Conservation (phyloP, 2,329 filamentous ascomycete genomes). For the Sporothrix sp. region DNA sequence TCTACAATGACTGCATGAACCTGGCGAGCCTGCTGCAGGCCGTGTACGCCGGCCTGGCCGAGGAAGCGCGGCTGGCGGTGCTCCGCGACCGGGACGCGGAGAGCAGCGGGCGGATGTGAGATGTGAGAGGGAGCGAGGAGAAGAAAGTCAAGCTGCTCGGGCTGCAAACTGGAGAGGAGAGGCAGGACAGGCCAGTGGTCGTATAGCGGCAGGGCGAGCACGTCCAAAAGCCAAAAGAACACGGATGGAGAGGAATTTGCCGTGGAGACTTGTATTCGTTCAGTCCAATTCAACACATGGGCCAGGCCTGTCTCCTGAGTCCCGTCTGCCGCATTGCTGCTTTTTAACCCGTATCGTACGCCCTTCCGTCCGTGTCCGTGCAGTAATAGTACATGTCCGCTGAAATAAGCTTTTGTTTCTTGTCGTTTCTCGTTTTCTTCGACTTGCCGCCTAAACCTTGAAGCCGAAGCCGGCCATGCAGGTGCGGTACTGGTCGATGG, state of each 20-base stretch:
- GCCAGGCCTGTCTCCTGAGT: not conserved
- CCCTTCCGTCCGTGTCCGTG: not conserved
- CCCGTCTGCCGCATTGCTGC: no score
- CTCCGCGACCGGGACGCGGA: not conserved
- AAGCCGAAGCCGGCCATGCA: slow-evolving; percentile 96
- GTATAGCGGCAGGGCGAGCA: not conserved
- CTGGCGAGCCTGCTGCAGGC: slow-evolving; percentile 17
- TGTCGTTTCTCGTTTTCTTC: not conserved
- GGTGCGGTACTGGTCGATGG: slow-evolving; percentile 74
- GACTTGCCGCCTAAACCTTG: slow-evolving; percentile 43
- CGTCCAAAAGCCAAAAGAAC: not conserved
- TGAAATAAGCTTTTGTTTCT: not conserved
- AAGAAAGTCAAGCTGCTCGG: not conserved
- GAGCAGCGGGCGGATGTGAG: not conserved
- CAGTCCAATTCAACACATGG: not conserved
- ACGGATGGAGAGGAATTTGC: not conserved
- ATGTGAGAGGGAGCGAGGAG: not conserved
- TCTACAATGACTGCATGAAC: slow-evolving; percentile 17
- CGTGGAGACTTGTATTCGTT: slow-evolving; percentile 6
- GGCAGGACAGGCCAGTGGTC: not conserved
- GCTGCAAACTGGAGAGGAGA: not conserved
- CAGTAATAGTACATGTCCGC: not conserved
- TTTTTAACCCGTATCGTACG: slow-evolving; percentile 9
- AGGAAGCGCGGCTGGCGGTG: slow-evolving; percentile 14
- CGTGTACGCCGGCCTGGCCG: slow-evolving; percentile 17